A percentile compares a stretch with the other conserved stretches of the same genome.
These are phyloP conservation scores for Beverwykella pulmonaria DNA, from an alignment of 495 filamentous ascomycete species.

Conservation along the genomic window DNA sequence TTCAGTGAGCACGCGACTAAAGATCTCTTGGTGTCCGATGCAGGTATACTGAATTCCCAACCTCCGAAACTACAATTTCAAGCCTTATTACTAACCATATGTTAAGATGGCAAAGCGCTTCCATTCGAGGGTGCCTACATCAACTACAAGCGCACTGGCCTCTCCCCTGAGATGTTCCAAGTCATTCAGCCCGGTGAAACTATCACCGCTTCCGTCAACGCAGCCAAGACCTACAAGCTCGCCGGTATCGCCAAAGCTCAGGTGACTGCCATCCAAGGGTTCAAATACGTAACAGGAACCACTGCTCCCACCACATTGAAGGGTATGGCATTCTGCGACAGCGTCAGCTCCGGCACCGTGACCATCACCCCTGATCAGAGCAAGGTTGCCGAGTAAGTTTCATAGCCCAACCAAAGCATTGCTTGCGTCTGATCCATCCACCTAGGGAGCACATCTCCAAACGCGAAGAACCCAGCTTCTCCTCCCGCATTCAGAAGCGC, in stretches of 20 bases:
- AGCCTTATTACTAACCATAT: not conserved
- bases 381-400: not conserved
- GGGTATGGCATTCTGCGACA: not conserved
- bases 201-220: not conserved
- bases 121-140: not conserved
- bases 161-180: not conserved
- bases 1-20: not conserved
- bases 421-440: not conserved
- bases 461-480: not conserved
- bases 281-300: not conserved
- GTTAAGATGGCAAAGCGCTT: not conserved
- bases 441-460: not conserved
- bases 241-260: not conserved
- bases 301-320: not conserved
- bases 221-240: not conserved
- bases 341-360: not conserved
- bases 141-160: not conserved
- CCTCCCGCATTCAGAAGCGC: not conserved
- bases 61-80: not conserved
- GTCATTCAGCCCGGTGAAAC: not conserved
- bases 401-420: not conserved
- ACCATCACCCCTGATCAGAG: not conserved
- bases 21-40: not conserved
- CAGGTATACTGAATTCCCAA: not conserved
- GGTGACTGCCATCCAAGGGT: not conserved